These are phyloP conservation scores for Pseudotulostoma volvatum DNA, from an alignment of 495 filamentous ascomycete genomes.

Conservation along the genomic window DNA sequence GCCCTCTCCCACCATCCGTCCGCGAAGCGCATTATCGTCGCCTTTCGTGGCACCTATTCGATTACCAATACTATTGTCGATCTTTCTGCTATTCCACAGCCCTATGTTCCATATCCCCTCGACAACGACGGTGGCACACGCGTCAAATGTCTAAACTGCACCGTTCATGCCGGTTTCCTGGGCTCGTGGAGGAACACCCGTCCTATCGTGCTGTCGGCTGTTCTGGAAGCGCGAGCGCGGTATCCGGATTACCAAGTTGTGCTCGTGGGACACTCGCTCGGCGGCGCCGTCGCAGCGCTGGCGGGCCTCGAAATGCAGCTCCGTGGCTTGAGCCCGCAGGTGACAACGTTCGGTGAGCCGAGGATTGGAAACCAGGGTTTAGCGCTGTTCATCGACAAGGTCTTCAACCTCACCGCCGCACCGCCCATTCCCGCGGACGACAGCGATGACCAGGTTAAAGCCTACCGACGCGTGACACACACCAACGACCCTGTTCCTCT, in stretches of 20 bases:
- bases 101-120: constrained; percentile 73
- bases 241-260: constrained; percentile 58
- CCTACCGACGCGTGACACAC: constrained; percentile 73
- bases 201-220: constrained; percentile 39
- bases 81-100: constrained; percentile 71
- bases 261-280: constrained; percentile 80
- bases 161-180: constrained; percentile 83
- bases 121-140: constrained; percentile 19
- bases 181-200: constrained; percentile 64
- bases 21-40: constrained; percentile 56
- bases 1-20: constrained; percentile 58
- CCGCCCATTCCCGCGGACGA: constrained; percentile 2
- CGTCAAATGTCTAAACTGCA: constrained; percentile 58
- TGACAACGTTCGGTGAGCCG: constrained; percentile 92
- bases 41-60: constrained; percentile 89
- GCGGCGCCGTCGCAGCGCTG: constrained; percentile 79
- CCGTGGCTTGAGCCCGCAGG: constrained; percentile 49
- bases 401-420: constrained; percentile 37
- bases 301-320: constrained; percentile 61
- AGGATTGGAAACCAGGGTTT: constrained; percentile 63
- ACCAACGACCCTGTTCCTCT: constrained; percentile 76
- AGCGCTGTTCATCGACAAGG: constrained; percentile 45
- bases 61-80: constrained; percentile 80
- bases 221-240: constrained; percentile 33
- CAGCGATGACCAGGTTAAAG: constrained; percentile 12